Evolutionary conservation across 768 basidiomycete species (phyloP).

Genomic region (Xerocomus potaroensis): DNA sequence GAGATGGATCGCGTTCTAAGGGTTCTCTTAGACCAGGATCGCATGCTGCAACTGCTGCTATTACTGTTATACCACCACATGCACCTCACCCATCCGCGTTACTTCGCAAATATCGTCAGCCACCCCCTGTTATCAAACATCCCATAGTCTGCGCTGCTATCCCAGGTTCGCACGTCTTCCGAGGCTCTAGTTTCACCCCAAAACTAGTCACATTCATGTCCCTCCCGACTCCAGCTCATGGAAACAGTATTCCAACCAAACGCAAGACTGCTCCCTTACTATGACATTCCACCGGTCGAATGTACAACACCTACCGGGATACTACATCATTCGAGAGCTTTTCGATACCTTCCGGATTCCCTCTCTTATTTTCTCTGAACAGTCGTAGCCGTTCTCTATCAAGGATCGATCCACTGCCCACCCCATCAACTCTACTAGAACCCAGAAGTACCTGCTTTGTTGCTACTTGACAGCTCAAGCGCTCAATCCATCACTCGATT

Average conservation of each 20-base stretch:
- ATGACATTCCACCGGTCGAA: constrained; percentile 1
- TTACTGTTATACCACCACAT: constrained; percentile 12
- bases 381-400: constrained; percentile 2
- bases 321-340: constrained; percentile 7
- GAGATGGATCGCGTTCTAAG: constrained; percentile 3
- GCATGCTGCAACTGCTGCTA: constrained; percentile 12
- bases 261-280: constrained; percentile 10
- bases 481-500: too few species aligned
- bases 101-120: background rate
- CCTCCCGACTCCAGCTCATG: background rate
- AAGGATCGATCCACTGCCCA: background rate
- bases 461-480: too few species aligned
- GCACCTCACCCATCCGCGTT: constrained; percentile 18
- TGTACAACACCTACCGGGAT: background rate
- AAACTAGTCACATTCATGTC: constrained; percentile 12
- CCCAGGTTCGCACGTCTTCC: constrained; percentile 1
- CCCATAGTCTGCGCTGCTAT: background rate
- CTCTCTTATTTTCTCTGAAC: constrained; percentile 1
- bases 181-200: background rate
- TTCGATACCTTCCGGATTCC: constrained; percentile 3
- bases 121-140: background rate
- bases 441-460: too few species aligned
- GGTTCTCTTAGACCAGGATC: background rate
- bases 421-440: too few species aligned
- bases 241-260: background rate